Conservation (phyloP, 2,329 filamentous ascomycete species). For the Trichoderma afroharzianum region DNA sequence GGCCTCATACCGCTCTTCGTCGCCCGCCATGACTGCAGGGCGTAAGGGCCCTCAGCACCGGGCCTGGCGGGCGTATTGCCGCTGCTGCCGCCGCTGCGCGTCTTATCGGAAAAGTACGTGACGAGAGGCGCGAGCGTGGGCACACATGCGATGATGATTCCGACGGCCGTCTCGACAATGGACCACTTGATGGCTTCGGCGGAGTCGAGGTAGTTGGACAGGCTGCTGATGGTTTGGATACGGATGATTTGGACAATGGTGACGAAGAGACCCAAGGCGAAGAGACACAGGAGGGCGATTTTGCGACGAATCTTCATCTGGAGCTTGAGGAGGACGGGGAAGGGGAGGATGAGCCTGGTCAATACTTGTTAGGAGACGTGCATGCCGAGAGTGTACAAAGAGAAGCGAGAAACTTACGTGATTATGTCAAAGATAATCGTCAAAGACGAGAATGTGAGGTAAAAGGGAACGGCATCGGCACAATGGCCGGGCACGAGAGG, state of each 20-base stretch:
- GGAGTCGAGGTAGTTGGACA: conserved; percentile 44
- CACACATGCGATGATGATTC: conserved; percentile 40
- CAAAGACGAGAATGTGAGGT: conserved; percentile 39
- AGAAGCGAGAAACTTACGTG: conserved; percentile 30
- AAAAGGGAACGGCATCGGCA: conserved; percentile 39
- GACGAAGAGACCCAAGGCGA: conserved; percentile 49
- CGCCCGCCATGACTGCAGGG: conserved; percentile 28
- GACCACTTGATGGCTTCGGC: conserved; percentile 43
- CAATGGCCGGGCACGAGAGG: conserved; percentile 36
- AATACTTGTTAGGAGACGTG: neutral
- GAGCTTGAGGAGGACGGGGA: conserved; percentile 37
- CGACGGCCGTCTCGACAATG: conserved; percentile 42
- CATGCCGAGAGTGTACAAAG: neutral
- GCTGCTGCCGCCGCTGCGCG: conserved; percentile 22
- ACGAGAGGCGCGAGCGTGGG: conserved; percentile 43
- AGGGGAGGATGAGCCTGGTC: conserved; percentile 38
- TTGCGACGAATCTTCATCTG: conserved; percentile 40
- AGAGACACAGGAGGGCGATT: conserved; percentile 40
- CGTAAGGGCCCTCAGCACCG: conserved; percentile 20
- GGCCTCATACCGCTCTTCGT: conserved; percentile 23
- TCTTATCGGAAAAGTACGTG: conserved; percentile 32
- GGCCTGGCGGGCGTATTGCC: neutral
- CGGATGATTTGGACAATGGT: conserved; percentile 50
- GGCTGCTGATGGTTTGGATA: conserved; percentile 44
- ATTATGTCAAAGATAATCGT: conserved; percentile 41